These are phyloP conservation scores for Phytophthora cryptogea DNA, from an alignment of 352 stramenopile species.

Conservation along the genomic window DNA sequence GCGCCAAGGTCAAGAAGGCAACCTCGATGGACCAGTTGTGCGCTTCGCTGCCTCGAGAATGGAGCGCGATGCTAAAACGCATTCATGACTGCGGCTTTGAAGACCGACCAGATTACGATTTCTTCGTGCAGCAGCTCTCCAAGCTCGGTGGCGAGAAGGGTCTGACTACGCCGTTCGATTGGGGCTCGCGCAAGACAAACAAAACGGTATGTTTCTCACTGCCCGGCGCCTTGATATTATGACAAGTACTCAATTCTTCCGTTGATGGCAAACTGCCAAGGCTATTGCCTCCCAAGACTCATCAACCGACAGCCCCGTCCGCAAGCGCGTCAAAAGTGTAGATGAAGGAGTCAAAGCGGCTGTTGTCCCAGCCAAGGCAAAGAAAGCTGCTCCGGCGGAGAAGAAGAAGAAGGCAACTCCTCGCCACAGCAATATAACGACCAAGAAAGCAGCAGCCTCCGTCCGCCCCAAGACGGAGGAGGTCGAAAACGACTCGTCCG, in stretches of 20 bases:
- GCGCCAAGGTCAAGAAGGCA: slow-evolving; percentile 71
- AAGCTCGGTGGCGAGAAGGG: slow-evolving; percentile 54
- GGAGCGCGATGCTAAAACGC: slow-evolving; percentile 58
- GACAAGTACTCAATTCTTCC: neutral
- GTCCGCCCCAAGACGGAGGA: neutral
- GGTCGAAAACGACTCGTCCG: too few relatives aligned
- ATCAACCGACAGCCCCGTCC: slow-evolving; percentile 18
- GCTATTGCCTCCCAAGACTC: slow-evolving; percentile 20
- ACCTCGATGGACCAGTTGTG: slow-evolving; percentile 65
- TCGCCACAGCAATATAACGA: slow-evolving; percentile 13
- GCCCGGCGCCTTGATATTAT: neutral
- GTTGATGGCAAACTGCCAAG: slow-evolving; percentile 17
- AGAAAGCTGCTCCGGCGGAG: slow-evolving; percentile 15
- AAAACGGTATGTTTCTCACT: slow-evolving; percentile 21
- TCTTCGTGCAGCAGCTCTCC: slow-evolving; percentile 55
- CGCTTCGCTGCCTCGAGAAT: slow-evolving; percentile 49
- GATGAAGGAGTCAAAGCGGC: slow-evolving; percentile 7
- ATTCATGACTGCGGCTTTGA: slow-evolving; percentile 71
- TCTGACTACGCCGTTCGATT: slow-evolving; percentile 48
- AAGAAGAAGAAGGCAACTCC: slow-evolving; percentile 30
- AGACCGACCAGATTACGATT: slow-evolving; percentile 79
- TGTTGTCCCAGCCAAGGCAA: slow-evolving; percentile 16
- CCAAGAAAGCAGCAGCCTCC: slow-evolving; percentile 14
- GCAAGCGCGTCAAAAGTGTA: slow-evolving; percentile 38
- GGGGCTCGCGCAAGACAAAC: slow-evolving; percentile 37